Conservation (phyloP, 768 basidiomycete genomes). For the Pilatotrama ljubarskyi region DNA sequence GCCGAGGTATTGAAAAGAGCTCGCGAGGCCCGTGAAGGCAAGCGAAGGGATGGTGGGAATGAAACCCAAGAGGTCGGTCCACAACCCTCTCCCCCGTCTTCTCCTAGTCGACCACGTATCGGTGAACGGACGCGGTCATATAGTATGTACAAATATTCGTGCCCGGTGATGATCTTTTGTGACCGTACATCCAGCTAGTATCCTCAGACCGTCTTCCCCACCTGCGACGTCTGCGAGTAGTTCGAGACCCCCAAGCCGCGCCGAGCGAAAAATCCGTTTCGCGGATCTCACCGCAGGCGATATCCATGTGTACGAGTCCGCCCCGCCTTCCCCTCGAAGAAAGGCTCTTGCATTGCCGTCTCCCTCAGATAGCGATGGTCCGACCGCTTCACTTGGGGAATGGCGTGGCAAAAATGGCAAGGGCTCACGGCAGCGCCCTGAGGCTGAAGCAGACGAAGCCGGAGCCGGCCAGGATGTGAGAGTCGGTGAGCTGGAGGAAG, state of each 20-base stretch:
- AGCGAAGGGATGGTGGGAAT: not conserved
- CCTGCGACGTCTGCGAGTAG: slow-evolving; percentile 33
- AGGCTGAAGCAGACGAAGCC: not conserved
- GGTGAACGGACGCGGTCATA: slow-evolving; percentile 16
- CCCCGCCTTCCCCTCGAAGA: slow-evolving; percentile 71
- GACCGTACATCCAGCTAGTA: slow-evolving; percentile 35
- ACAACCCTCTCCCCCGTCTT: slow-evolving; percentile 9
- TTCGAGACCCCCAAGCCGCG: slow-evolving; percentile 61
- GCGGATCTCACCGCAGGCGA: slow-evolving; percentile 74
- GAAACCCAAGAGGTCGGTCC: slow-evolving; percentile 3
- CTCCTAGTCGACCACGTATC: slow-evolving; percentile 14
- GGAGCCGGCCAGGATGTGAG: not conserved
- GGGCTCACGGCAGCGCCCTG: not conserved
- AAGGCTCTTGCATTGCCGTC: slow-evolving; percentile 58
- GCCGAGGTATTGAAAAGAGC: slow-evolving; percentile 60
- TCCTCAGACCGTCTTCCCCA: slow-evolving; percentile 17
- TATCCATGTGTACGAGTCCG: slow-evolving; percentile 81
- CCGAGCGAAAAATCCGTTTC: slow-evolving; percentile 64
- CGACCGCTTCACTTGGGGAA: slow-evolving; percentile 42
- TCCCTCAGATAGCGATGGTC: slow-evolving; percentile 41
- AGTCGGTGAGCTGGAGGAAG: slow-evolving; percentile 47
- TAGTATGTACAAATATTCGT: slow-evolving; percentile 18
- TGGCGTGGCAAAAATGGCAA: slow-evolving; percentile 29
- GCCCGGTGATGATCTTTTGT: slow-evolving; percentile 1
- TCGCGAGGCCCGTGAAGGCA: slow-evolving; percentile 46